Evolutionary conservation across 1,284 basidiomycete species (phyloP).

Genomic region (Cutaneotrichosporon spelunceum): DNA sequence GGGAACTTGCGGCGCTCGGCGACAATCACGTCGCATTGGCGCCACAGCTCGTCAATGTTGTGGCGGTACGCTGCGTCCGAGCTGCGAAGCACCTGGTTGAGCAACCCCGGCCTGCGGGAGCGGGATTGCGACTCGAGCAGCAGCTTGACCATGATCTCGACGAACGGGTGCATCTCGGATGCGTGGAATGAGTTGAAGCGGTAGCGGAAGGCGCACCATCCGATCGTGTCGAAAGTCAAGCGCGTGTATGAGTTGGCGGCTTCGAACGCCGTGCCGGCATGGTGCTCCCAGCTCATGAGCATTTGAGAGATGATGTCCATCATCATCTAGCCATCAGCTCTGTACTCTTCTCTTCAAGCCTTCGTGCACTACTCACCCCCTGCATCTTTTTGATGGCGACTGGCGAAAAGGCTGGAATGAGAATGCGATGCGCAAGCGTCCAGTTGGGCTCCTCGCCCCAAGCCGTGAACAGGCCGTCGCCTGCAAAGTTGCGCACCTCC

Average conservation of each 20-base stretch:
- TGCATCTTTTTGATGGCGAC: conserved; percentile 57
- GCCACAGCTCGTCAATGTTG: conserved; percentile 18
- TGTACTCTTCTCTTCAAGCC: too few relatives aligned
- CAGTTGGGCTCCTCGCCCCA: conserved; percentile 56
- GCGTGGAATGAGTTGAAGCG: conserved; percentile 45
- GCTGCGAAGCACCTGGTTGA: conserved; percentile 14
- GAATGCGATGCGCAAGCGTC: conserved; percentile 55
- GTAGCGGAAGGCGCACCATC: conserved; percentile 51
- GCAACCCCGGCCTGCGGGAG: conserved; percentile 7
- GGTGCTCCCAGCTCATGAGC: conserved; percentile 33
- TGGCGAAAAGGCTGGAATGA: conserved; percentile 59
- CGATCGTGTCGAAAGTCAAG: conserved; percentile 30
- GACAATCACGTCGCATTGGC: conserved; percentile 24
- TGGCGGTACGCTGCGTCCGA: conserved; percentile 14
- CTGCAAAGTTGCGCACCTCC: conserved; percentile 54
- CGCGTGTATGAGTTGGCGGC: conserved; percentile 21
- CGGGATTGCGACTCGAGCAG: conserved; percentile 16
- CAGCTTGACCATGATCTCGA: conserved; percentile 33
- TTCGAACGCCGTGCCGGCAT: conserved; percentile 24
- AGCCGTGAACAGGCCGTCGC: conserved; percentile 54
- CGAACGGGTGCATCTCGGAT: conserved; percentile 53
- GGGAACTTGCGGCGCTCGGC: conserved; percentile 17
- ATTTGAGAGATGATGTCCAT: conserved; percentile 57
- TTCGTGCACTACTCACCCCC: too few relatives aligned
- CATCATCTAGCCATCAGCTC: too few relatives aligned